Conservation (phyloP, 306 rosid species). For the Neltuma alba region DNA sequence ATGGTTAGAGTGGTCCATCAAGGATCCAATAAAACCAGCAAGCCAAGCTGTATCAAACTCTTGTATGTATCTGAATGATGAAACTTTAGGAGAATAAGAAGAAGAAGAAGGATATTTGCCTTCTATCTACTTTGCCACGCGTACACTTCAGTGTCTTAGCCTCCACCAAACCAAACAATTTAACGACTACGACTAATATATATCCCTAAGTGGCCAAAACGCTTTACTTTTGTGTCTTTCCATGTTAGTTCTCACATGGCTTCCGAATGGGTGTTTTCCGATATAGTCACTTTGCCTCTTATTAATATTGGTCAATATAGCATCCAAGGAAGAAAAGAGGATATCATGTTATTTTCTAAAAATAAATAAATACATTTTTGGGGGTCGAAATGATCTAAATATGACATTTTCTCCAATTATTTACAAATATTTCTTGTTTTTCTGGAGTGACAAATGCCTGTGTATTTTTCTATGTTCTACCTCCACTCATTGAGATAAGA, state of each 20-base stretch:
- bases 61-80: not conserved
- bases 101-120: not conserved
- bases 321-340: too few relatives aligned
- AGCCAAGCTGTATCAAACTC: conserved; percentile 16
- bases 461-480: not conserved
- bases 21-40: conserved; percentile 14
- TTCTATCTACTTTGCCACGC: not conserved
- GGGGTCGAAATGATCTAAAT: not conserved
- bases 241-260: conserved; percentile 42
- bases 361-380: not conserved
- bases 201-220: conserved; percentile 31
- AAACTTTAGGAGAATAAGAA: not conserved
- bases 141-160: conserved; percentile 3
- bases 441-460: not conserved
- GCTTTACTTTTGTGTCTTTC: conserved; percentile 14
- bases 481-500: too few relatives aligned
- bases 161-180: conserved; percentile 2
- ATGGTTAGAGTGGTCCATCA: not conserved
- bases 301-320: not conserved
- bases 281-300: not conserved
- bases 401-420: not conserved
- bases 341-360: not conserved
- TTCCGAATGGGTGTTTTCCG: conserved; percentile 26
- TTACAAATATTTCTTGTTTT: not conserved
- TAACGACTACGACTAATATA: conserved; percentile 16